Base-by-base conservation (phyloP, 176 grass and related monocot genomes). In the Bonia amplexicaulis region DNA sequence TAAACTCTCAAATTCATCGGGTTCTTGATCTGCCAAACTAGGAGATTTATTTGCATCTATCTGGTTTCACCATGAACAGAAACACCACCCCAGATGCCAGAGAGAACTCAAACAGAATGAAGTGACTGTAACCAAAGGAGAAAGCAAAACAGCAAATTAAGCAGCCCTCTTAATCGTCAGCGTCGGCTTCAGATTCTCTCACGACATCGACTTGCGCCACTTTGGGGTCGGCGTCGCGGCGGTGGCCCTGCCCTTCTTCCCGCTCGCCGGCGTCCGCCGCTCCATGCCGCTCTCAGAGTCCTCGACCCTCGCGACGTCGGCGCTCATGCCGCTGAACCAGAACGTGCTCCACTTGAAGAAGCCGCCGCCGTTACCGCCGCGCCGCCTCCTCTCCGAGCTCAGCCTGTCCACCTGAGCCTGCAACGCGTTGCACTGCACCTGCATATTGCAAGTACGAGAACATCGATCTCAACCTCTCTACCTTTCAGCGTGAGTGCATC, bases 261-360 rank as follows among this genome's bases (percentile, higher is more conserved):
- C 82, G 55, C 80, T 89, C 11, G 51, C 37, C 20, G 95, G 93
- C 44, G 91, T 97, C 85, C 70, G 85, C 46, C 85, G 85, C 19
- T 95, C 93, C 27, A 92, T 63, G 35, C 89, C 91, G 35, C 67
- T 87, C 17, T 93, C 93, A 2, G 87, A 92, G 45, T 95, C 83
- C 52, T 98, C 91, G 0, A 92, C 82, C 79, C 86, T 95, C 23
- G 73, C 91, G 7, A 93, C 89, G 2, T 93, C 91, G 2, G 82
- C 84, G 22, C 75, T 77, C 74, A 83, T 75, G 73, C 84, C 74
- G 16, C 89, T 83, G 54, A 98, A 98, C 82, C 88, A 90, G 75
- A 98, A 90, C 76, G 90, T 81, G 71, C 87, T 93, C 95, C 95
- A 97, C 46, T 82, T 91, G 76, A 95, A 96, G 87, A 96, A 93